Evolutionary conservation across 805 yeast genomes (phyloP).

Genomic region (Saturnispora mendoncae): DNA sequence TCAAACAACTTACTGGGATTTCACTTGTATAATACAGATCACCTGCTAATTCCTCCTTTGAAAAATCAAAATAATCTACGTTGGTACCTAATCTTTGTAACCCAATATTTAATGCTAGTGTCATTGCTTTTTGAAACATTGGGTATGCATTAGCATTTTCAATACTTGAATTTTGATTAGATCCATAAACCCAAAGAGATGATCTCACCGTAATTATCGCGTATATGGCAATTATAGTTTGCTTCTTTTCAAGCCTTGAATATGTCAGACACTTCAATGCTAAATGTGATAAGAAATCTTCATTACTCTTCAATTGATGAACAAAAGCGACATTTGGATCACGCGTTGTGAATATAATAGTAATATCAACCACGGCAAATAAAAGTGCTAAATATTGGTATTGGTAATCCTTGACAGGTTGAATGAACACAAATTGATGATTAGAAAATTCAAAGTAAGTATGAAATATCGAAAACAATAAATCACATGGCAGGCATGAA

Average conservation of each 20-base stretch:
- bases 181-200: constrained; percentile 4
- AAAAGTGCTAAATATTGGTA: constrained; percentile 5
- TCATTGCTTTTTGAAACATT: constrained; percentile 8
- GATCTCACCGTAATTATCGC: constrained; percentile 7
- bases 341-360: constrained; percentile 1
- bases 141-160: constrained; percentile 10
- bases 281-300: constrained; percentile 4
- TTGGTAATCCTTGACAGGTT: constrained; percentile 5
- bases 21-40: constrained; percentile 7
- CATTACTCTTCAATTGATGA: neutral
- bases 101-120: constrained; percentile 3
- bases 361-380: constrained; percentile 1
- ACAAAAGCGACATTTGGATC: neutral
- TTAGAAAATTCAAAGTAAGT: constrained; percentile 1
- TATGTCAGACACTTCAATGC: constrained; percentile 3
- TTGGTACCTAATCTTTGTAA: constrained; percentile 1
- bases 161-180: neutral
- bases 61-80: neutral
- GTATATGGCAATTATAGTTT: constrained; percentile 8
- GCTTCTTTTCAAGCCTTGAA: constrained; percentile 6
- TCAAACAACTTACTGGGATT: constrained; percentile 6
- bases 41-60: neutral
- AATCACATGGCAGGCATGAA: constrained; percentile 10
- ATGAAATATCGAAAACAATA: constrained; percentile 4
- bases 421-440: neutral